A percentile compares a stretch with the other conserved stretches of the same genome.
These are phyloP conservation scores for Clonostachys rhizophaga DNA, from an alignment of 2,329 filamentous ascomycete genomes.

Conservation along the genomic window DNA sequence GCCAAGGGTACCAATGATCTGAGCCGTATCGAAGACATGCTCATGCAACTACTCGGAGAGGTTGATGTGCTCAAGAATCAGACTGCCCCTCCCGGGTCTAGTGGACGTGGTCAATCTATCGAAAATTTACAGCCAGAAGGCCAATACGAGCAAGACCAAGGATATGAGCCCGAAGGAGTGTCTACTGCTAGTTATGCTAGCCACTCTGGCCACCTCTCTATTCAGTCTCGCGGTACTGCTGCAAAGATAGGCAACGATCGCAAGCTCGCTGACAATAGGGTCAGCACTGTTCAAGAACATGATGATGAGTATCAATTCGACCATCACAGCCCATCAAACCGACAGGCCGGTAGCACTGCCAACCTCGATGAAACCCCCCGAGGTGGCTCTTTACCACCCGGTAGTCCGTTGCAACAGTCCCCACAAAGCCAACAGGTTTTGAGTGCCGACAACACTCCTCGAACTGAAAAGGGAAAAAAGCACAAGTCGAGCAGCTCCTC, in stretches of 20 bases:
- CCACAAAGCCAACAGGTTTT: conserved; percentile 30
- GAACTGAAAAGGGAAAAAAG: conserved; percentile 72
- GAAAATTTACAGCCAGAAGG: conserved; percentile 61
- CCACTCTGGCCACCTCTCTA: conserved; percentile 71
- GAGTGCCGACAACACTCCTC: conserved; percentile 77
- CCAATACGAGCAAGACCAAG: conserved; percentile 64
- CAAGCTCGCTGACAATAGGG: conserved; percentile 69
- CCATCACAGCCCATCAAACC: conserved; percentile 31
- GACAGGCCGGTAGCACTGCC: conserved; percentile 46
- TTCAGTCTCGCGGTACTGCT: conserved; percentile 35
- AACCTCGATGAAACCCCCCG: conserved; percentile 24
- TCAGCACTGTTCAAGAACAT: conserved; percentile 83
- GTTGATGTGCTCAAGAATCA: conserved; percentile 77
- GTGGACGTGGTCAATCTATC: conserved; percentile 57
- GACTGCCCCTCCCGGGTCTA: conserved; percentile 33
- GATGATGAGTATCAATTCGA: conserved; percentile 69
- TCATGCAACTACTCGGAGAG: conserved; percentile 87
- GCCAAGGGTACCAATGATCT: conserved; percentile 85
- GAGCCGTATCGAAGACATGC: conserved; percentile 83
- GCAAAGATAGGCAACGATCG: conserved; percentile 41
- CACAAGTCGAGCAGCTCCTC: conserved; percentile 84
- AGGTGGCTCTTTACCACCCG: conserved; percentile 48
- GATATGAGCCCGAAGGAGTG: conserved; percentile 82
- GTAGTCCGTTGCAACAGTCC: conserved; percentile 52
- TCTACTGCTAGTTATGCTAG: conserved; percentile 63